A percentile compares a stretch with the other conserved stretches of the same genome.
Evolutionary conservation across 1,139 yeast species (phyloP).

Genomic region (Kurtzmaniella natalensis): DNA sequence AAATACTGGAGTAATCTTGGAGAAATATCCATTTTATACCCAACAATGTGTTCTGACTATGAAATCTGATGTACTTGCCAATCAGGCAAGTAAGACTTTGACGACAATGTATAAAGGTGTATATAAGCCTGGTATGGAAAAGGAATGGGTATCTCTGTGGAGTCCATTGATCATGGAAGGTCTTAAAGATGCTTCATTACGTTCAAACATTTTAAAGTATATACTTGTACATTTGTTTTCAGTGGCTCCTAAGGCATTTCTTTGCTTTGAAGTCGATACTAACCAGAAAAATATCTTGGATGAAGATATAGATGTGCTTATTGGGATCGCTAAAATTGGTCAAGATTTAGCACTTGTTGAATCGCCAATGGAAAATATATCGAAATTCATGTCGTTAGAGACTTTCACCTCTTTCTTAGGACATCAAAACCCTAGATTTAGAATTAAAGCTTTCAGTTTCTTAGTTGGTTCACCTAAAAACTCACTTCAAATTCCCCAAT

Average conservation of each 20-base stretch:
- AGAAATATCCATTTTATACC: slow-evolving; percentile 41
- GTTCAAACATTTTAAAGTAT: slow-evolving; percentile 53
- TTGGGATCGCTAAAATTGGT: slow-evolving; percentile 61
- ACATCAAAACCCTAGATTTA: slow-evolving; percentile 39
- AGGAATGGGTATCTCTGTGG: slow-evolving; percentile 56
- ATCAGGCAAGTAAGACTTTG: slow-evolving; percentile 62
- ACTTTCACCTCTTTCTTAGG: slow-evolving; percentile 32
- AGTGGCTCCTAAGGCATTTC: slow-evolving; percentile 30
- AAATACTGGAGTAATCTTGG: slow-evolving; percentile 34
- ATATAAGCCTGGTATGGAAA: slow-evolving; percentile 13
- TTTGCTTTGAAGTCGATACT: slow-evolving; percentile 28
- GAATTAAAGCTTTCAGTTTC: slow-evolving; percentile 58
- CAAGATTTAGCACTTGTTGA: slow-evolving; percentile 52
- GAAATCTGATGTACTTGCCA: slow-evolving; percentile 59
- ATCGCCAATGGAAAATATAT: slow-evolving; percentile 29
- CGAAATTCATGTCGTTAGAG: background rate
- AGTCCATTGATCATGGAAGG: slow-evolving; percentile 31
- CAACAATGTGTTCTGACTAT: slow-evolving; percentile 44
- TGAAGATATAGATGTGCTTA: slow-evolving; percentile 35
- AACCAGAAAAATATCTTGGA: slow-evolving; percentile 21
- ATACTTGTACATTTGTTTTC: slow-evolving; percentile 61
- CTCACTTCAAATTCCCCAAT: slow-evolving; percentile 48
- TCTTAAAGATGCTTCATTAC: slow-evolving; percentile 23
- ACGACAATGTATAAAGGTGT: slow-evolving; percentile 37
- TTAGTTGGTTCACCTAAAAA: slow-evolving; percentile 59